Conservation (phyloP, 441 rosid genomes). For the Kokia cookei region DNA sequence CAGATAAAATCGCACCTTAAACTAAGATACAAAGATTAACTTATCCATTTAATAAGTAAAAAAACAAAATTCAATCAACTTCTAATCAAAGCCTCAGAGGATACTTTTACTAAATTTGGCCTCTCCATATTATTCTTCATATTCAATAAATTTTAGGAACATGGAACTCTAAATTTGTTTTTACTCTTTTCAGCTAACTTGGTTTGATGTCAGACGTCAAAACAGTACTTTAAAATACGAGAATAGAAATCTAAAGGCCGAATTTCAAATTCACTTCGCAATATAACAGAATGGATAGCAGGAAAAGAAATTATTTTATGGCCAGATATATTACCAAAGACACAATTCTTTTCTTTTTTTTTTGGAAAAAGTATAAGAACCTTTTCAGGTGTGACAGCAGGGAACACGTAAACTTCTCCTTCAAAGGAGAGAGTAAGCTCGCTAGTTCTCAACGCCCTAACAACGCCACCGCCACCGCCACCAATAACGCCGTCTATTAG, state of each 20-base stretch:
- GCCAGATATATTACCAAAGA: not conserved
- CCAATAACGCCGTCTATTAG: not conserved
- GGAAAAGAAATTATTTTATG: not conserved
- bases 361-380: not conserved
- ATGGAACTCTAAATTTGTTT: too few relatives aligned
- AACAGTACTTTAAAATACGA: too few relatives aligned
- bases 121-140: not conserved
- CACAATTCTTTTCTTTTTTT: too few relatives aligned
- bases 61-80: too few relatives aligned
- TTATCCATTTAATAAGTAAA: too few relatives aligned
- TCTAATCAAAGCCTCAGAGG: too few relatives aligned
- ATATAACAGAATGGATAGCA: not conserved
- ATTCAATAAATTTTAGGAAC: not conserved
- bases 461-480: conserved; percentile 21
- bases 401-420: conserved; percentile 66
- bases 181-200: too few relatives aligned
- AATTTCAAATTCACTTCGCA: not conserved
- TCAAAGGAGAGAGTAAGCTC: conserved; percentile 70
- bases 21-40: too few relatives aligned
- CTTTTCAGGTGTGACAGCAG: conserved; percentile 58
- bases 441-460: conserved; percentile 45
- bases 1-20: too few relatives aligned
- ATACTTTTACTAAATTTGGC: too few relatives aligned
- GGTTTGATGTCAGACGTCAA: too few relatives aligned
- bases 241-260: not conserved